Evolutionary conservation across 1,284 basidiomycete genomes (phyloP).

Genomic region (Cystobasidiaceae sp.): DNA sequence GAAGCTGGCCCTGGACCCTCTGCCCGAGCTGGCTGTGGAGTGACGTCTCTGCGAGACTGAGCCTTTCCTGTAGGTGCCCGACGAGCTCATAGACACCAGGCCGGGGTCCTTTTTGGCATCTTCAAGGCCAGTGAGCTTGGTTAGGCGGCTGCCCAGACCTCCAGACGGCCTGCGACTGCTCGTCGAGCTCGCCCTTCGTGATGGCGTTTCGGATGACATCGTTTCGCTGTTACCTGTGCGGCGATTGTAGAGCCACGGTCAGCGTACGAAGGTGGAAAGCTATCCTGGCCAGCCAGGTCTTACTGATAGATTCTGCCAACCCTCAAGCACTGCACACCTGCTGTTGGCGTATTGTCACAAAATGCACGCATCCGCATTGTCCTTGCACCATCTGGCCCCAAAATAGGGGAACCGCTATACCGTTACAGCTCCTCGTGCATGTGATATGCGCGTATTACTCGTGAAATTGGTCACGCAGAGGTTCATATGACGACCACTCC

Average conservation of each 20-base stretch:
- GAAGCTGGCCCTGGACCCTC: conserved; percentile 27
- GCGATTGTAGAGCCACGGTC: background rate
- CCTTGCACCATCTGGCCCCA: too few species aligned
- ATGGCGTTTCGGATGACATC: conserved; percentile 6
- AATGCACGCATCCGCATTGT: too few species aligned
- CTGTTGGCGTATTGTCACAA: too few species aligned
- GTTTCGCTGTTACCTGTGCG: background rate
- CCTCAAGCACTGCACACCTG: too few species aligned
- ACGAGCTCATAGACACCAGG: conserved; percentile 12
- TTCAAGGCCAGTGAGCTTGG: conserved; percentile 14
- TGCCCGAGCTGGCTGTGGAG: conserved; percentile 13
- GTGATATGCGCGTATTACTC: too few species aligned
- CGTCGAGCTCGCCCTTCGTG: conserved; percentile 11
- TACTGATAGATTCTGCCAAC: too few species aligned
- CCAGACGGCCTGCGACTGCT: conserved; percentile 25
- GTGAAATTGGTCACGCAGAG: too few species aligned
- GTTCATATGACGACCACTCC: too few species aligned
- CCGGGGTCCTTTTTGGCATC: conserved; percentile 14
- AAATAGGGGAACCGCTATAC: too few species aligned
- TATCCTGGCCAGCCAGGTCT: too few species aligned
- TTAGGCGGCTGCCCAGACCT: conserved; percentile 17
- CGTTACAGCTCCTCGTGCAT: too few species aligned
- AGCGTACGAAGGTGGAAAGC: too few species aligned
- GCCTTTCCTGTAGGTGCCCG: conserved; percentile 20
- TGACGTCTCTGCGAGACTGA: conserved; percentile 26